Evolutionary conservation across 371 early-diverging fungal species (phyloP), one percentile per base, ranked within the genome.

Genomic region (Haplosporangium sp.): DNA sequence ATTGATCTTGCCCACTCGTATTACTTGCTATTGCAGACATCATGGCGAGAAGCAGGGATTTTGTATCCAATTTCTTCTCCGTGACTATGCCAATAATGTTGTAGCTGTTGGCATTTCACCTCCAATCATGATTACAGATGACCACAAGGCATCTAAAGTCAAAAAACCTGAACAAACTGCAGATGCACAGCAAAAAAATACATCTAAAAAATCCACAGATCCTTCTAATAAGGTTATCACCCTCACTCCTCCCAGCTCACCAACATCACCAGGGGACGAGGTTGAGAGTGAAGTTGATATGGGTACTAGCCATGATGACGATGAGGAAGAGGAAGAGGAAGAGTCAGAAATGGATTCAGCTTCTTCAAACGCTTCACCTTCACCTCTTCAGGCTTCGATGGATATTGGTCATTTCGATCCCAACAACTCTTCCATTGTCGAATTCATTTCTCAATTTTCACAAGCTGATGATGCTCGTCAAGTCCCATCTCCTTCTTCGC

Each of bases 61-160:
- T 76, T 94, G 90, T 74, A 84, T 97, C 39, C 93, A 91, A 72
- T 94, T 96, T 79, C 85, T 91, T 44, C 87, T 95, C 74, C 81
- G 88, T 15, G 95, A 97, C 82, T 83, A 88, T 68, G 83, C 79
- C 27, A 91, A 92, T 59, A 85, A 87, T 38, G 84, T 90, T 50
- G 86, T 96, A 10, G 95, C 96, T 9, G 88, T 90, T 4, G 96
- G 95, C 44, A 88, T 93, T 73, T 95, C 97, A 10, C 95, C 97
- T 2, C 96, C 98, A 3, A 95, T 97, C 56, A 92, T 97, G 93
- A 96, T 97, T 63, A 97, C 98, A 1, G 98, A 97, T 73, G 98
- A 97, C 77, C 98, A 97, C 86, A 97, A 97, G 78, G 92, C 95
- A 6, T 92, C 90, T 66, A 95, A 95, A 79, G 74, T 86, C 20